phyloP scores from a whole-genome alignment of 306 rosid species.

The Oxytropis ochrocephala region DNA sequence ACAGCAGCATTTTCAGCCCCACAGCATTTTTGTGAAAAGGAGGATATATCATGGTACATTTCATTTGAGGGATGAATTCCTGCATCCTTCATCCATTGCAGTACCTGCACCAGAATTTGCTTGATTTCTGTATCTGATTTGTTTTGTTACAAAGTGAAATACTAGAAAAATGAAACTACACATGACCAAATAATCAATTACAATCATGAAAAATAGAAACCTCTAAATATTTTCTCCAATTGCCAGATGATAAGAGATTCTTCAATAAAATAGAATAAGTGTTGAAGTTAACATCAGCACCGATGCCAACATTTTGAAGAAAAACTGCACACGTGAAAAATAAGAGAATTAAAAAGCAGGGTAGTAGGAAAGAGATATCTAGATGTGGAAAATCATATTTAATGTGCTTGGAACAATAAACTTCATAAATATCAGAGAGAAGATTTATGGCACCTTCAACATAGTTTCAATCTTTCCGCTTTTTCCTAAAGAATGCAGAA shows the following conservation, averaged over 20 bases:
- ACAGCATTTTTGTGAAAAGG: conserved; percentile 56
- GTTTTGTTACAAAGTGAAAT: conserved; percentile 5
- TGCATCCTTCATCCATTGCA: conserved; percentile 90
- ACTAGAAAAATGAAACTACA: conserved; percentile 10
- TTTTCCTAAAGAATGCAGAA: conserved; percentile 73
- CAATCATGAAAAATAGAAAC: conserved; percentile 22
- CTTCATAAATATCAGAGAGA: conserved; percentile 13
- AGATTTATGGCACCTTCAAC: conserved; percentile 58
- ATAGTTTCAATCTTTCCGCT: conserved; percentile 79
- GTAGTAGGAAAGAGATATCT: neutral
- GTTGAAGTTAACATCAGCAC: conserved; percentile 50
- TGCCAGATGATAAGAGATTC: conserved; percentile 74
- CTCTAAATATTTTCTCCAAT: conserved; percentile 97
- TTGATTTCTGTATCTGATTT: neutral
- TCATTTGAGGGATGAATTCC: conserved; percentile 64
- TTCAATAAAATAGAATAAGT: conserved; percentile 82
- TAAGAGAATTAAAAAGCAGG: conserved; percentile 11
- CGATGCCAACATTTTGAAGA: conserved; percentile 67
- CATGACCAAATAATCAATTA: neutral
- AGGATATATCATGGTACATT: conserved; percentile 64
- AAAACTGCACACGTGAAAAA: conserved; percentile 46
- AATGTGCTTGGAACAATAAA: neutral
- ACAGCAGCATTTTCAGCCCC: conserved; percentile 65
- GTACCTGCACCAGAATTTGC: conserved; percentile 43
- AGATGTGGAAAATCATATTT: conserved; percentile 18